A percentile compares a stretch with the other conserved stretches of the same genome.
Conservation (phyloP, 2,329 filamentous ascomycete species). For the Conoideocrella luteorostrata region DNA sequence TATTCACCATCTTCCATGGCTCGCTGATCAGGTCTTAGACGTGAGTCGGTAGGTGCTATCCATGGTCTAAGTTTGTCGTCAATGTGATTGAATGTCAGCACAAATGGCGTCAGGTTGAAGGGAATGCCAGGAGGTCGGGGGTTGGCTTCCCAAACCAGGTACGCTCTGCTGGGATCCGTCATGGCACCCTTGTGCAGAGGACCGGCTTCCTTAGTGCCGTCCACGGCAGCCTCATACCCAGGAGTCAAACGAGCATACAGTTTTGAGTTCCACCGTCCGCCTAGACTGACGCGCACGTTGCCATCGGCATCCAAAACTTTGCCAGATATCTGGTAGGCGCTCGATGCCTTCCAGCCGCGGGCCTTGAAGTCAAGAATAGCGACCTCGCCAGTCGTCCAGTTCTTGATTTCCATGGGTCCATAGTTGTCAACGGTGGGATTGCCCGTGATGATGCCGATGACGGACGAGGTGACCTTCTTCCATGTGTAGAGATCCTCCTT, state of each 20-base stretch:
- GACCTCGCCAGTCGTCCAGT: slow-evolving; percentile 92
- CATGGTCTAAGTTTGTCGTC: slow-evolving; percentile 72
- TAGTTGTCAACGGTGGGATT: slow-evolving; percentile 98
- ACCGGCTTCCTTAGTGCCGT: slow-evolving; percentile 41
- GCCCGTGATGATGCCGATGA: slow-evolving; percentile 97
- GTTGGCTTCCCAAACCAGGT: slow-evolving; percentile 90
- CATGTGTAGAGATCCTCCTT: slow-evolving; percentile 90
- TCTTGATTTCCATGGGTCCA: slow-evolving; percentile 93
- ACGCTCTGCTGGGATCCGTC: slow-evolving; percentile 65
- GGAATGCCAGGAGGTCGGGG: slow-evolving; percentile 75
- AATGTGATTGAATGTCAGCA: slow-evolving; percentile 86
- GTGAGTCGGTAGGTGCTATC: slow-evolving; percentile 86
- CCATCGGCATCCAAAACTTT: slow-evolving; percentile 76
- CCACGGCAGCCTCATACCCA: slow-evolving; percentile 73
- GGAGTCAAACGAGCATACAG: slow-evolving; percentile 91
- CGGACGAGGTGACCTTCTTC: slow-evolving; percentile 97
- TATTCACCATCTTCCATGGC: slow-evolving; percentile 99
- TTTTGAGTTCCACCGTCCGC: slow-evolving; percentile 95
- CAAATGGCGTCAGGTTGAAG: slow-evolving; percentile 96
- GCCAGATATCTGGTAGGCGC: slow-evolving; percentile 80
- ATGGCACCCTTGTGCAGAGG: slow-evolving; percentile 44
- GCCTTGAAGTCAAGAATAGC: slow-evolving; percentile 88
- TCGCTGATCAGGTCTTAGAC: slow-evolving; percentile 87
- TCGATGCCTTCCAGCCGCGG: slow-evolving; percentile 90
- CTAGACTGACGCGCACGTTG: slow-evolving; percentile 81